Conservation (phyloP, 202 grass and related monocot genomes). For the Elaeis oleifera region DNA sequence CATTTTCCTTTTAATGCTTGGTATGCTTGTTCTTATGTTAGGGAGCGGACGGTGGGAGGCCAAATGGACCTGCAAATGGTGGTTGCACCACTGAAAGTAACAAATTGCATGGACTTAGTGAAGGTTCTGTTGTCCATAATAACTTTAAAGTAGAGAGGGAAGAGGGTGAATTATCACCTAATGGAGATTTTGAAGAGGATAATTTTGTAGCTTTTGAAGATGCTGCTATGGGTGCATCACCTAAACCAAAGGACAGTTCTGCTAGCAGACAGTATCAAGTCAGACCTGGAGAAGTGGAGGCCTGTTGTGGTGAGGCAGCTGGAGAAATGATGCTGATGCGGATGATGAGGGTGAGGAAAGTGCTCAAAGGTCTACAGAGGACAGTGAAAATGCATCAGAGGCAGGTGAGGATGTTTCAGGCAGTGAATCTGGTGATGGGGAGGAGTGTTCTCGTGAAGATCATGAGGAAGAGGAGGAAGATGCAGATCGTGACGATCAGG, state of each 20-base stretch:
- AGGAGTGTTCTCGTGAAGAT: constrained; percentile 58
- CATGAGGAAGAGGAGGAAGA: constrained; percentile 57
- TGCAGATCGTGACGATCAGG: constrained; percentile 37
- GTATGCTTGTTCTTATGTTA: background rate
- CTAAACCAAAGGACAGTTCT: constrained; percentile 47
- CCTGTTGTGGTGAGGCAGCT: constrained; percentile 37
- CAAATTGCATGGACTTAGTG: constrained; percentile 6
- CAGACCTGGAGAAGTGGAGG: constrained; percentile 37
- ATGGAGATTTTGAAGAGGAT: constrained; percentile 86
- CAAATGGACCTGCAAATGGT: constrained; percentile 20
- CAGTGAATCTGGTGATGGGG: constrained; percentile 58
- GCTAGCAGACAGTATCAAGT: constrained; percentile 42
- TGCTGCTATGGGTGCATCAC: constrained; percentile 20
- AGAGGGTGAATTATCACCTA: constrained; percentile 89
- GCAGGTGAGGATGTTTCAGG: constrained; percentile 51
- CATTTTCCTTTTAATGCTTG: background rate
- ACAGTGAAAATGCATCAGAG: constrained; percentile 59
- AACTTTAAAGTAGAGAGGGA: constrained; percentile 75
- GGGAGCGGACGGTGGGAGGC: constrained; percentile 19
- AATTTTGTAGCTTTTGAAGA: constrained; percentile 70
- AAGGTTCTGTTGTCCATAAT: constrained; percentile 22
- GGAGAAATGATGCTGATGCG: constrained; percentile 82
- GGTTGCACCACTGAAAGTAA: constrained; percentile 9
- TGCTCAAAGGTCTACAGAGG: constrained; percentile 77
- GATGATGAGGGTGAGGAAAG: constrained; percentile 83